Conservation (phyloP, 306 rosid species). For the Sechiopsis laciniata region DNA sequence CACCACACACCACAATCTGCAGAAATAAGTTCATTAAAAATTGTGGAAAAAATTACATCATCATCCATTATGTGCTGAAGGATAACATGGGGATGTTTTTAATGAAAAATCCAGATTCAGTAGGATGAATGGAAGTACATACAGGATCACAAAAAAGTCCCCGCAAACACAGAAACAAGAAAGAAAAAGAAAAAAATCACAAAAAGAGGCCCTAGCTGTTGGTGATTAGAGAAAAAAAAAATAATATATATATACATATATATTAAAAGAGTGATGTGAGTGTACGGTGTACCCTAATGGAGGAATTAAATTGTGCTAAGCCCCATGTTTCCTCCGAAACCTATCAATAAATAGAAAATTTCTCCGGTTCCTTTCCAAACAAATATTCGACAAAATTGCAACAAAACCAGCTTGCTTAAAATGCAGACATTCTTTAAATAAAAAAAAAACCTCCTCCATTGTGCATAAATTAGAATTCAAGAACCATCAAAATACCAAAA, state of each 20-base stretch:
- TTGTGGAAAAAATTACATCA: neutral
- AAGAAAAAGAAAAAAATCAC: neutral
- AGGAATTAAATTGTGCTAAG: neutral
- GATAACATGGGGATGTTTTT: neutral
- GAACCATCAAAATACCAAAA: neutral
- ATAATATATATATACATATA: too few species aligned
- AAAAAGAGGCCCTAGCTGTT: neutral
- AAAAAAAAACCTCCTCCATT: neutral
- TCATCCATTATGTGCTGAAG: neutral
- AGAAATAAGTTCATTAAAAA: constrained; percentile 14
- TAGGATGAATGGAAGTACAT: neutral
- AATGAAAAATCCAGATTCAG: neutral
- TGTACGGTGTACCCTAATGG: neutral
- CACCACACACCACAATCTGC: constrained; percentile 87
- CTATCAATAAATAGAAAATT: constrained; percentile 1
- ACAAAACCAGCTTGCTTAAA: neutral
- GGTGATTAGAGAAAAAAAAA: neutral
- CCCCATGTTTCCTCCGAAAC: neutral
- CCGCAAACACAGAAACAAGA: neutral
- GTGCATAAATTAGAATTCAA: neutral
- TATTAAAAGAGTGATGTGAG: neutral
- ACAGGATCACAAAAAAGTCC: neutral
- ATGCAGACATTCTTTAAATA: too few species aligned
- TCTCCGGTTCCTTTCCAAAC: neutral
- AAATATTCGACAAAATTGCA: neutral